Percentiles rank a stretch among this genome's conserved stretches.
Conservation (phyloP, 345 rosid genomes). For the Bruguiera parviflora region DNA sequence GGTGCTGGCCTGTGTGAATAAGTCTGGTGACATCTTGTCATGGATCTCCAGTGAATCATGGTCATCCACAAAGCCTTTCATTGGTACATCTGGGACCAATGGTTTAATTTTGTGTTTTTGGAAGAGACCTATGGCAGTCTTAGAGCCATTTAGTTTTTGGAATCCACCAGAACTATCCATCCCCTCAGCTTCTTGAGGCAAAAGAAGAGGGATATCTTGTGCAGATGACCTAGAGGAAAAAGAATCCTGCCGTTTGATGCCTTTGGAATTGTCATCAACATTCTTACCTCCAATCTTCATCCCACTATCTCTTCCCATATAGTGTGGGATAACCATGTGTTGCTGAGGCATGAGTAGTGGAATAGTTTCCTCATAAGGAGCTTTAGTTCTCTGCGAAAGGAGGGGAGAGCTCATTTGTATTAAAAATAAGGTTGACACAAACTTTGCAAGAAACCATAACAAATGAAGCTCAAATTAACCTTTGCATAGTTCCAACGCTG, state of each 20-base stretch:
- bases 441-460: conserved; percentile 8
- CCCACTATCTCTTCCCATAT: conserved; percentile 63
- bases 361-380: conserved; percentile 88
- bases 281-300: conserved; percentile 44
- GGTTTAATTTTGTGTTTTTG: conserved; percentile 58
- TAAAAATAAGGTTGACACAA: conserved; percentile 1
- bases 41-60: conserved; percentile 34
- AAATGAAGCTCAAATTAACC: conserved; percentile 38
- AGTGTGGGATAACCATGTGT: conserved; percentile 98
- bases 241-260: conserved; percentile 62
- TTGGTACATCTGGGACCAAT: conserved; percentile 54
- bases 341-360: conserved; percentile 98
- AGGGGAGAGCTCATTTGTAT: conserved; percentile 8
- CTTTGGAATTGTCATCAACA: conserved; percentile 38
- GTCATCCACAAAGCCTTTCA: conserved; percentile 91
- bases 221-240: conserved; percentile 70
- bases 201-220: conserved; percentile 90
- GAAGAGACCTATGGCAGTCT: conserved; percentile 43
- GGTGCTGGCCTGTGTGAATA: conserved; percentile 31
- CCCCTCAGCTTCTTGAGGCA: conserved; percentile 77
- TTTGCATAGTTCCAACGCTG: conserved; percentile 99
- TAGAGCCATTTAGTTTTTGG: conserved; percentile 38
- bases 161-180: conserved; percentile 42
- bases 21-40: conserved; percentile 27
- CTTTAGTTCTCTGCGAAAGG: conserved; percentile 77